Percentiles rank a stretch among this genome's conserved stretches.
phyloP scores from a whole-genome alignment of 768 basidiomycete species.

The Glaciozyma antarctica region DNA sequence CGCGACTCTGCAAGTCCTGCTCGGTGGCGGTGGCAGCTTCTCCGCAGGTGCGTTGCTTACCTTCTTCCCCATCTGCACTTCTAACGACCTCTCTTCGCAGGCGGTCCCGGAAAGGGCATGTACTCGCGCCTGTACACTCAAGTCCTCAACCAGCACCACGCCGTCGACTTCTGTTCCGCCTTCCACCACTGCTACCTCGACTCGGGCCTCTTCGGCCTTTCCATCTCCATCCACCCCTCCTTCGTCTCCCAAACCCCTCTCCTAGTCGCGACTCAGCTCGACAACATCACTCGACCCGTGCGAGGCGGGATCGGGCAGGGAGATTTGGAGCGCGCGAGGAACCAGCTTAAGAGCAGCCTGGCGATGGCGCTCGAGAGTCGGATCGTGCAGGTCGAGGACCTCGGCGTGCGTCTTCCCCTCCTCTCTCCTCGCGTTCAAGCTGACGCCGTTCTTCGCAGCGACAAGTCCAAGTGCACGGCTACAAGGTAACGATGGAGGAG shows the following conservation, averaged over 20 bases:
- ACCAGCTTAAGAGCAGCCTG: conserved; percentile 82
- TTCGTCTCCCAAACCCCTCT: conserved; percentile 56
- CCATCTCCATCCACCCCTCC: conserved; percentile 70
- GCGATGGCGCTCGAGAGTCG: conserved; percentile 68
- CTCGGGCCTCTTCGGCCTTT: conserved; percentile 83
- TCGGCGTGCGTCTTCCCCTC: conserved; percentile 13
- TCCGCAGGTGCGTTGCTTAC: conserved; percentile 57
- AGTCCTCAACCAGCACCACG: conserved; percentile 86
- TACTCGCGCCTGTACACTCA: conserved; percentile 93
- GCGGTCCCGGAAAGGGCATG: conserved; percentile 98
- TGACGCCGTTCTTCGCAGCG: conserved; percentile 37
- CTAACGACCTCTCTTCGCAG: conserved; percentile 38
- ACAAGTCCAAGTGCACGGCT: conserved; percentile 78
- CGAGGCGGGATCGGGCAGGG: conserved; percentile 39
- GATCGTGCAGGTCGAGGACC: conserved; percentile 36
- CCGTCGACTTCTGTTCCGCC: conserved; percentile 87
- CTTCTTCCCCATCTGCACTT: not conserved
- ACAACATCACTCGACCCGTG: conserved; percentile 55
- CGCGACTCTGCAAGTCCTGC: conserved; percentile 85
- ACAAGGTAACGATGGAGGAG: conserved; percentile 75
- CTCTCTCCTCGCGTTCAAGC: not conserved
- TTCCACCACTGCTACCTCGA: conserved; percentile 98
- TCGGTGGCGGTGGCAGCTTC: conserved; percentile 93
- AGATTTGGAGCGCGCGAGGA: conserved; percentile 81
- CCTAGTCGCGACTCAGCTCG: conserved; percentile 78